phyloP scores from a whole-genome alignment of 192 early-diverging fungal genomes.

The Coemansia sp. region DNA sequence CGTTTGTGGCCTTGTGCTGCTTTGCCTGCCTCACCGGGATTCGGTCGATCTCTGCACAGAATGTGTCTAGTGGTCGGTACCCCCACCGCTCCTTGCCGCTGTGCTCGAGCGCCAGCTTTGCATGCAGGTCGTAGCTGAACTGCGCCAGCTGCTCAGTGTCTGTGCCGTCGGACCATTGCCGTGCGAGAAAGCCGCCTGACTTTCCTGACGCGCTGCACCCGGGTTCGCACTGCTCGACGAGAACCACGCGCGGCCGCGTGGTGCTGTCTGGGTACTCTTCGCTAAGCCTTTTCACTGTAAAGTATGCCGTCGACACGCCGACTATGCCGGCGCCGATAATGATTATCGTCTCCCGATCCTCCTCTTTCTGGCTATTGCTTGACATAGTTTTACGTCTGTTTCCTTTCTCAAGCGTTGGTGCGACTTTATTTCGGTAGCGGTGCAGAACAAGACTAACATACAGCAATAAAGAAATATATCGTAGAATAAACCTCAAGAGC shows the following conservation, averaged over 20 bases:
- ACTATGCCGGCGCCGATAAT: conserved; percentile 49
- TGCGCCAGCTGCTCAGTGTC: conserved; percentile 53
- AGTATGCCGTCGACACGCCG: conserved; percentile 48
- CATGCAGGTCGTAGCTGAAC: conserved; percentile 54
- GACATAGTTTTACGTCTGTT: background rate
- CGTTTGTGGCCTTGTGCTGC: conserved; percentile 40
- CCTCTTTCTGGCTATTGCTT: background rate
- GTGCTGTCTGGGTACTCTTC: conserved; percentile 15
- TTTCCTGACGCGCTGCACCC: conserved; percentile 53
- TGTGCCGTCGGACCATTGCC: conserved; percentile 54
- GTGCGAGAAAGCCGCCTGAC: conserved; percentile 51
- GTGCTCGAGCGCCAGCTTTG: conserved; percentile 41
- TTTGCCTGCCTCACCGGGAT: conserved; percentile 47
- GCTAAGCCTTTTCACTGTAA: conserved; percentile 33
- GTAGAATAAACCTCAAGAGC: background rate
- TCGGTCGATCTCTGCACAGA: conserved; percentile 49
- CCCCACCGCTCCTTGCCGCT: conserved; percentile 43
- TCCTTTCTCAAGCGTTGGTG: background rate
- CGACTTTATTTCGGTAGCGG: background rate
- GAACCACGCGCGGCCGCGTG: conserved; percentile 40
- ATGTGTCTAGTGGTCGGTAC: conserved; percentile 45
- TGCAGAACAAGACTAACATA: background rate
- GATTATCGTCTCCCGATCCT: conserved; percentile 37
- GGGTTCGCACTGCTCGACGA: conserved; percentile 50
- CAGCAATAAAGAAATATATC: background rate